These are phyloP conservation scores for Anastatica hierochuntica DNA, from an alignment of 345 rosid species.

Conservation along the genomic window DNA sequence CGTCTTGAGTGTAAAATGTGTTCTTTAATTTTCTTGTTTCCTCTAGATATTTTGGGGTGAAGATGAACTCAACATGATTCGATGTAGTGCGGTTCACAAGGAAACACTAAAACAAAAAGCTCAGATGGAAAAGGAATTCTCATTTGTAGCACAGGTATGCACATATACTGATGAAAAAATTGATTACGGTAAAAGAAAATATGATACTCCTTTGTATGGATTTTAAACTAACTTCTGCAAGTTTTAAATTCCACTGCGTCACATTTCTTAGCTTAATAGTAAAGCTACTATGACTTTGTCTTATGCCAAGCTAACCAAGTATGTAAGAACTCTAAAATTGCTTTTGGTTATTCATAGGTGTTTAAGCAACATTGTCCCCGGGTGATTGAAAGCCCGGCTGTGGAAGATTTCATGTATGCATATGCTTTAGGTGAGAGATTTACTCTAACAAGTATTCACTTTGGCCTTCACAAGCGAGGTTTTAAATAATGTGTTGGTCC, in stretches of 20 bases:
- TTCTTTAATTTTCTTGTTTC: neutral
- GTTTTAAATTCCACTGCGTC: too few relatives aligned
- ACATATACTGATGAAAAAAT: neutral
- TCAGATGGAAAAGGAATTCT: constrained; percentile 46
- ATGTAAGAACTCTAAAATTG: neutral
- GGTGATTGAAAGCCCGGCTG: constrained; percentile 25
- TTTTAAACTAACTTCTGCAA: too few relatives aligned
- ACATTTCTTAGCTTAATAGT: too few relatives aligned
- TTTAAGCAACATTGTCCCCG: constrained; percentile 27
- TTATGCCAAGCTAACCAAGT: too few relatives aligned
- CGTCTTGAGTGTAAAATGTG: too few relatives aligned
- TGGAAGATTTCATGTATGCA: constrained; percentile 61
- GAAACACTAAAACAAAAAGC: constrained; percentile 55
- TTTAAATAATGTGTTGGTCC: neutral
- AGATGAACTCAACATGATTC: constrained; percentile 61
- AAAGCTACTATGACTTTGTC: too few relatives aligned
- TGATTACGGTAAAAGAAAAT: neutral
- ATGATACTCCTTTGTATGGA: neutral
- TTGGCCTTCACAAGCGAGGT: too few relatives aligned
- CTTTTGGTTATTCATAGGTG: constrained; percentile 33
- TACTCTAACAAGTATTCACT: too few relatives aligned
- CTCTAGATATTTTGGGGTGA: constrained; percentile 67
- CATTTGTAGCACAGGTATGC: constrained; percentile 33
- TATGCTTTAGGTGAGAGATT: constrained; percentile 63
- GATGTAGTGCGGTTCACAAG: constrained; percentile 46